These are phyloP conservation scores for Ophiostoma angusticollis DNA, from an alignment of 2,329 filamentous ascomycete species.

Conservation along the genomic window DNA sequence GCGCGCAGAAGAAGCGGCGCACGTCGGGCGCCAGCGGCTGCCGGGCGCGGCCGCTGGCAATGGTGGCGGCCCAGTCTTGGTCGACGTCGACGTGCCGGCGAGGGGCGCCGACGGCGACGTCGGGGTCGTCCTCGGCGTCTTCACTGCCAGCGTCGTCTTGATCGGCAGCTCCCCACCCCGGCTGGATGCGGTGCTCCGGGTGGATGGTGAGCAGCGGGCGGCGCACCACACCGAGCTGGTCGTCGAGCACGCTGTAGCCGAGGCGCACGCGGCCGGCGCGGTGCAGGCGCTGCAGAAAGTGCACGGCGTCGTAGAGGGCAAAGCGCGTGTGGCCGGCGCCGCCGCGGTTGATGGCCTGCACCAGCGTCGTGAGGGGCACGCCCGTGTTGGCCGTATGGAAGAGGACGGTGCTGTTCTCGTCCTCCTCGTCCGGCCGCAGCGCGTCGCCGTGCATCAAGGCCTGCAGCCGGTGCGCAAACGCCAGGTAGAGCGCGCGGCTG, in stretches of 20 bases:
- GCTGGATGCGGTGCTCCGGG: slow-evolving; percentile 19
- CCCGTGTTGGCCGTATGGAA: slow-evolving; percentile 14
- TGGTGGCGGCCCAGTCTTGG: slow-evolving; percentile 10
- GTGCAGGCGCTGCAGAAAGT: slow-evolving; percentile 20
- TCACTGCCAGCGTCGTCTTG: neutral
- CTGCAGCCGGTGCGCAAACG: slow-evolving; percentile 22
- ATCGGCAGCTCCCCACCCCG: neutral
- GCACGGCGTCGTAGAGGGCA: slow-evolving; percentile 19
- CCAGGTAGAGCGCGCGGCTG: slow-evolving; percentile 19
- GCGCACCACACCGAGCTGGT: slow-evolving; percentile 15
- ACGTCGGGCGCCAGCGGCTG: slow-evolving; percentile 8
- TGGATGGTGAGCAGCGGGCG: slow-evolving; percentile 18
- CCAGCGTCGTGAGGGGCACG: slow-evolving; percentile 18
- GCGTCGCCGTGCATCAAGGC: slow-evolving; percentile 22
- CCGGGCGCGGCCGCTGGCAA: slow-evolving; percentile 4
- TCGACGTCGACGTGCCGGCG: slow-evolving; percentile 9
- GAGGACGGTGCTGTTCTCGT: slow-evolving; percentile 16
- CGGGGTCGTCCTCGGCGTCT: slow-evolving; percentile 2
- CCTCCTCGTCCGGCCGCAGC: no score
- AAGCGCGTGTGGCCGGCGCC: slow-evolving; percentile 13
- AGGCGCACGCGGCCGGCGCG: slow-evolving; percentile 13
- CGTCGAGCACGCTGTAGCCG: slow-evolving; percentile 3
- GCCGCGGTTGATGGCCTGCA: slow-evolving; percentile 17
- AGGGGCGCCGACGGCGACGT: slow-evolving; percentile 12
- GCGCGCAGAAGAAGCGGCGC: slow-evolving; percentile 16